These are phyloP conservation scores for Allium cepa DNA, from an alignment of 106 monocot species.

Conservation along the genomic window DNA sequence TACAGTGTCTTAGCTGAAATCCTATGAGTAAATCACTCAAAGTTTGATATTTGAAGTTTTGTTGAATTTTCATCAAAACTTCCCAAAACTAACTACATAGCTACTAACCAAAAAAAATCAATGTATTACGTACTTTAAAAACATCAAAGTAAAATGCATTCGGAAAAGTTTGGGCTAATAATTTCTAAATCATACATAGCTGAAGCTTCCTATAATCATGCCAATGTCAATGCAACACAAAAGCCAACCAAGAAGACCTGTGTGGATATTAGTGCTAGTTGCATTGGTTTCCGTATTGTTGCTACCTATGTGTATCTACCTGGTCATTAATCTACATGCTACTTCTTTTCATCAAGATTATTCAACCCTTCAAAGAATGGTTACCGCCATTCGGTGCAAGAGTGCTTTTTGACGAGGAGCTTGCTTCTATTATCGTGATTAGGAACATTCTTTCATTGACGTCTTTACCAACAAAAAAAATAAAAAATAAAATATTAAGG, in stretches of 20 bases:
- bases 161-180: too few species aligned
- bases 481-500: constrained; percentile 76
- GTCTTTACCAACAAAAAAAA: constrained; percentile 21
- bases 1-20: too few species aligned
- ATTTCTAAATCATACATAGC: too few species aligned
- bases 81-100: too few species aligned
- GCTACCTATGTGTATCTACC: constrained; percentile 60
- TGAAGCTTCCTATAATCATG: too few species aligned
- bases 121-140: too few species aligned
- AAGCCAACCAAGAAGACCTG: constrained; percentile 61
- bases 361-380: constrained; percentile 71
- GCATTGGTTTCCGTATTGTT: constrained; percentile 55
- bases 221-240: constrained; percentile 12
- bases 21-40: too few species aligned
- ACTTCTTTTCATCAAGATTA: constrained; percentile 61
- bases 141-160: too few species aligned
- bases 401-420: constrained; percentile 67
- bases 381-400: constrained; percentile 45
- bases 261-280: constrained; percentile 68
- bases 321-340: constrained; percentile 68
- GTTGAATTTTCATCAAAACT: too few species aligned
- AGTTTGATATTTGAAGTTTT: too few species aligned
- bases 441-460: constrained; percentile 50
- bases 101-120: too few species aligned
- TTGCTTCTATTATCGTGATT: constrained; percentile 42